phyloP scores from a whole-genome alignment of 768 basidiomycete species.

The Trametes maxima region DNA sequence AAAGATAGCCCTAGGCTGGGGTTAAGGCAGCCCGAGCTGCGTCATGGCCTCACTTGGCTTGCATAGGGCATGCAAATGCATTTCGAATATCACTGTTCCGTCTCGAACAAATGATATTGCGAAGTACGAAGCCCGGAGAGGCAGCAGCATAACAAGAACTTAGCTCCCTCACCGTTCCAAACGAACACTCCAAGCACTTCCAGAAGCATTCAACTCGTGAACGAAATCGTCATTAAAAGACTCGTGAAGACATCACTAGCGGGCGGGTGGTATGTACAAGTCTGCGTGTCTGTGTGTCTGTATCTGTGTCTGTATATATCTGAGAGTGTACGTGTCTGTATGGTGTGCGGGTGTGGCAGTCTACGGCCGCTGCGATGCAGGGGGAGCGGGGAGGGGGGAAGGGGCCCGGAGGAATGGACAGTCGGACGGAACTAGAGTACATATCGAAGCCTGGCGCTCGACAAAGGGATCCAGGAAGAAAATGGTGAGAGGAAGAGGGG shows the following conservation, averaged over 20 bases:
- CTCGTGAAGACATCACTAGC: neutral
- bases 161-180: neutral
- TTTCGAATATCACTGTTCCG: too few relatives aligned
- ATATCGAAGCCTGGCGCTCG: conserved; percentile 22
- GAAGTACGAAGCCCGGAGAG: too few relatives aligned
- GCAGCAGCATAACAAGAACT: neutral
- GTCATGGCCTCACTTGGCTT: too few relatives aligned
- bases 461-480: conserved; percentile 3
- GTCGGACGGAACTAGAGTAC: neutral
- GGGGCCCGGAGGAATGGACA: neutral
- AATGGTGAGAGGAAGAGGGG: neutral
- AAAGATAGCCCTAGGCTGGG: neutral
- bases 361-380: neutral
- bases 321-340: neutral
- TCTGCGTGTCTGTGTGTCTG: conserved; percentile 2
- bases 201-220: neutral
- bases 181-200: too few relatives aligned
- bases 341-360: neutral
- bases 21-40: neutral
- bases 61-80: too few relatives aligned
- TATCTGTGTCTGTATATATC: neutral
- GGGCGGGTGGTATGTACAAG: neutral
- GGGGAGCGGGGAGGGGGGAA: neutral
- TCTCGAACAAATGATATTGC: too few relatives aligned
- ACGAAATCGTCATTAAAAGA: neutral